Percentiles rank a stretch among this genome's conserved stretches.
These are phyloP conservation scores for Tanacetum coccineum DNA, from an alignment of 129 eudicot species.

Conservation along the genomic window DNA sequence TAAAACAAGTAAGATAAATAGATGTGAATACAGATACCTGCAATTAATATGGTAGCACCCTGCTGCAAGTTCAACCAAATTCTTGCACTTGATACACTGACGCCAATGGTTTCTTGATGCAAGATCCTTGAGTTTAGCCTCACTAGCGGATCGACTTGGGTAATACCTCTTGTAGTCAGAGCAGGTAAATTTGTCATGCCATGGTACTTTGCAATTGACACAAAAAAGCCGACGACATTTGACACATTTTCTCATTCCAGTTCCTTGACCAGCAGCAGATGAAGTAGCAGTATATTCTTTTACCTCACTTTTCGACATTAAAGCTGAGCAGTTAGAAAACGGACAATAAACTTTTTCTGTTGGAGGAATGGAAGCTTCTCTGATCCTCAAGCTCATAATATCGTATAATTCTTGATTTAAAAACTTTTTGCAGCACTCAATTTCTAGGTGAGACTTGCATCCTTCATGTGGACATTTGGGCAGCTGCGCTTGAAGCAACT, in stretches of 20 bases:
- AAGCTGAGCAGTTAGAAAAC: slow-evolving; percentile 52
- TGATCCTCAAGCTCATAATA: slow-evolving; percentile 48
- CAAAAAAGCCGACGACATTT: slow-evolving; percentile 53
- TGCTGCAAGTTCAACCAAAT: slow-evolving; percentile 49
- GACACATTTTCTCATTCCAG: slow-evolving; percentile 37
- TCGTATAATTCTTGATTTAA: slow-evolving; percentile 42
- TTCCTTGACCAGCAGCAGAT: slow-evolving; percentile 1
- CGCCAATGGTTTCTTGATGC: slow-evolving; percentile 51
- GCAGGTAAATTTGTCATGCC: slow-evolving; percentile 59
- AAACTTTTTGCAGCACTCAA: slow-evolving; percentile 51
- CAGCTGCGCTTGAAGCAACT: slow-evolving; percentile 44
- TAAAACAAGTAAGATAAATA: neutral
- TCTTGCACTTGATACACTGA: slow-evolving; percentile 50
- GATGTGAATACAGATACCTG: slow-evolving; percentile 41
- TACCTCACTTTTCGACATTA: slow-evolving; percentile 55
- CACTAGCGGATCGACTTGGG: slow-evolving; percentile 38
- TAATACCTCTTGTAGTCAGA: slow-evolving; percentile 23
- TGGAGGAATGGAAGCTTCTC: slow-evolving; percentile 65
- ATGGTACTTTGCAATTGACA: slow-evolving; percentile 59
- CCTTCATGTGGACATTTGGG: slow-evolving; percentile 66
- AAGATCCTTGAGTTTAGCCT: slow-evolving; percentile 39
- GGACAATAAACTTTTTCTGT: slow-evolving; percentile 67
- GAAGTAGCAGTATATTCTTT: slow-evolving; percentile 22
- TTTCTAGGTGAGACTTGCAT: slow-evolving; percentile 45
- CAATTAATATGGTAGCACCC: slow-evolving; percentile 71